Evolutionary conservation across 768 basidiomycete species (phyloP).

Genomic region (Candolleomyces aberdarensis): DNA sequence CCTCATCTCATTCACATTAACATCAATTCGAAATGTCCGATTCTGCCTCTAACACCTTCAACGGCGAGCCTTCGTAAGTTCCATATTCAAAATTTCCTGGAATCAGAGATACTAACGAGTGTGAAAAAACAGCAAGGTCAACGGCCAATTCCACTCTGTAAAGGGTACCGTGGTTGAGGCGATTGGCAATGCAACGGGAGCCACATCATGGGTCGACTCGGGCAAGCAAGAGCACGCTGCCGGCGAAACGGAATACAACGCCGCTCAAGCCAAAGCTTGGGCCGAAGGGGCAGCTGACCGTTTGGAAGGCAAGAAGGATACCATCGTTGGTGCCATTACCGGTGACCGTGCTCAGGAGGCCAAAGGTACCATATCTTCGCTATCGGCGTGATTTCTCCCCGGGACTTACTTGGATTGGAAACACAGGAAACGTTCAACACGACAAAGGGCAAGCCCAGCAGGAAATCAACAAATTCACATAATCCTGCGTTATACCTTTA

Average conservation of each 20-base stretch:
- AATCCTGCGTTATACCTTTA: no score
- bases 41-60: background rate
- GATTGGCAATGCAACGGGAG: slow-evolving; percentile 41
- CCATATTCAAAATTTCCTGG: no score
- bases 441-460: slow-evolving; percentile 53
- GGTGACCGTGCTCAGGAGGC: slow-evolving; percentile 41
- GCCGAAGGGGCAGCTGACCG: slow-evolving; percentile 43
- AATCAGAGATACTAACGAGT: background rate
- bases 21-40: background rate
- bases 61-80: slow-evolving; percentile 4
- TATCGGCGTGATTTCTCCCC: background rate
- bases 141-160: slow-evolving; percentile 35
- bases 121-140: slow-evolving; percentile 25
- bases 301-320: slow-evolving; percentile 40
- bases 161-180: slow-evolving; percentile 33
- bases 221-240: slow-evolving; percentile 43
- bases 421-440: slow-evolving; percentile 43
- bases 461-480: slow-evolving; percentile 33
- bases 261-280: slow-evolving; percentile 41
- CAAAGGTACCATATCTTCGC: slow-evolving; percentile 22
- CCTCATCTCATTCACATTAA: background rate
- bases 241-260: slow-evolving; percentile 41
- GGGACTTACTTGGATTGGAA: background rate
- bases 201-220: slow-evolving; percentile 32
- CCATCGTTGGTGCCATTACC: slow-evolving; percentile 42